Conservation (phyloP, 2,329 filamentous ascomycete genomes). For the Myriosclerotinia curreyana region DNA sequence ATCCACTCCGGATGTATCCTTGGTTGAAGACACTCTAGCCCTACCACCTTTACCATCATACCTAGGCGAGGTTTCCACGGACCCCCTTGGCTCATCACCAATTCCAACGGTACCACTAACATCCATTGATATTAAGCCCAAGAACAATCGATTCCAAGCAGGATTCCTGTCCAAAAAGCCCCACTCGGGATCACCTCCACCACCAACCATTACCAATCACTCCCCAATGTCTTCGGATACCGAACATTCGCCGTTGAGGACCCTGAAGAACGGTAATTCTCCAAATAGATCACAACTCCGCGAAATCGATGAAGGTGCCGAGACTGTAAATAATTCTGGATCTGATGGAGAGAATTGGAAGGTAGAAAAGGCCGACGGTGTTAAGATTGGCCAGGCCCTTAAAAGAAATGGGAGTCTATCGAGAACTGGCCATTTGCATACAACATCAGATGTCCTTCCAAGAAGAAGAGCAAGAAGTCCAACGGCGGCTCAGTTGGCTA, state of each 20-base stretch:
- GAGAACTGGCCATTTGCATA: conserved; percentile 30
- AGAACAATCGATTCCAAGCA: conserved; percentile 78
- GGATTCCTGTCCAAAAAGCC: conserved; percentile 73
- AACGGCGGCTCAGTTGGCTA: conserved; percentile 47
- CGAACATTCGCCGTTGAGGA: conserved; percentile 55
- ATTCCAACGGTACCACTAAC: conserved; percentile 55
- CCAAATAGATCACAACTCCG: conserved; percentile 46
- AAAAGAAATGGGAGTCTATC: conserved; percentile 37
- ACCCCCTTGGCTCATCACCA: conserved; percentile 50
- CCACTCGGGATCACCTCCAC: conserved; percentile 57
- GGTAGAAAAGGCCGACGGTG: conserved; percentile 34
- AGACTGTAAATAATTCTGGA: conserved; percentile 41
- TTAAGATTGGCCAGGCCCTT: conserved; percentile 37
- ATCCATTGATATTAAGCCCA: conserved; percentile 59
- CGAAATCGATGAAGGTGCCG: conserved; percentile 38
- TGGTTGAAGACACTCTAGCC: conserved; percentile 46
- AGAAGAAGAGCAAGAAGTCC: conserved; percentile 40
- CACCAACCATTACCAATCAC: conserved; percentile 55
- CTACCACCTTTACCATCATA: conserved; percentile 53
- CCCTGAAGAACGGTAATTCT: conserved; percentile 50
- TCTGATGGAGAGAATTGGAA: conserved; percentile 38
- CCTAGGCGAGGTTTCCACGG: conserved; percentile 40
- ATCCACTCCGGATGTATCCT: conserved; percentile 54
- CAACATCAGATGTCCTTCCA: conserved; percentile 28
- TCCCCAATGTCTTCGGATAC: conserved; percentile 49